phyloP scores from a whole-genome alignment of 345 rosid species.

The Eucalyptus pumila region DNA sequence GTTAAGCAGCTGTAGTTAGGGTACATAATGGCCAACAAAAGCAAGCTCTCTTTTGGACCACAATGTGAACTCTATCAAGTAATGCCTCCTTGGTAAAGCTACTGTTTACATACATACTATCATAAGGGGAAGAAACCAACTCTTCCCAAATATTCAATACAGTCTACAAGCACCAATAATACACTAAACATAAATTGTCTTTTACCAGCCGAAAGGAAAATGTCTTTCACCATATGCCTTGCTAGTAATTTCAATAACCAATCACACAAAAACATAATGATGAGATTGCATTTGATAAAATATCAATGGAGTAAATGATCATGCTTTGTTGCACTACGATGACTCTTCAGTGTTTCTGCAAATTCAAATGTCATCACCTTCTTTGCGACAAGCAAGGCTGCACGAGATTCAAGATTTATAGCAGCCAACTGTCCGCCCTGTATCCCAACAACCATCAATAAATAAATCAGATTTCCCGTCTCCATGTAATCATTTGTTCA shows the following conservation, averaged over 20 bases:
- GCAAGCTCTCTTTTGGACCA: background rate
- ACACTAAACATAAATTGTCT: background rate
- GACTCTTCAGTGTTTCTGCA: background rate
- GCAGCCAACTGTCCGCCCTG: slow-evolving; percentile 82
- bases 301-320: background rate
- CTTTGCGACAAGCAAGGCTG: slow-evolving; percentile 85
- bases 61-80: background rate
- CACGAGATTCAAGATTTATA: slow-evolving; percentile 65
- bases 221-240: background rate
- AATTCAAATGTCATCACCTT: slow-evolving; percentile 26
- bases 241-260: background rate
- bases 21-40: background rate
- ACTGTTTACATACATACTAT: background rate
- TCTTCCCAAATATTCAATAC: background rate
- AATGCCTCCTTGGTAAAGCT: background rate
- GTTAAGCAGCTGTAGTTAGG: background rate
- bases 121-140: background rate
- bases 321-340: background rate
- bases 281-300: background rate
- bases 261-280: background rate
- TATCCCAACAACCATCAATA: background rate
- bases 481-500: background rate
- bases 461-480: background rate
- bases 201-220: background rate
- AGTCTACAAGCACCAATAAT: background rate